phyloP scores from a whole-genome alignment of 371 early-diverging fungal genomes.

The Zopfochytrium polystomum region DNA sequence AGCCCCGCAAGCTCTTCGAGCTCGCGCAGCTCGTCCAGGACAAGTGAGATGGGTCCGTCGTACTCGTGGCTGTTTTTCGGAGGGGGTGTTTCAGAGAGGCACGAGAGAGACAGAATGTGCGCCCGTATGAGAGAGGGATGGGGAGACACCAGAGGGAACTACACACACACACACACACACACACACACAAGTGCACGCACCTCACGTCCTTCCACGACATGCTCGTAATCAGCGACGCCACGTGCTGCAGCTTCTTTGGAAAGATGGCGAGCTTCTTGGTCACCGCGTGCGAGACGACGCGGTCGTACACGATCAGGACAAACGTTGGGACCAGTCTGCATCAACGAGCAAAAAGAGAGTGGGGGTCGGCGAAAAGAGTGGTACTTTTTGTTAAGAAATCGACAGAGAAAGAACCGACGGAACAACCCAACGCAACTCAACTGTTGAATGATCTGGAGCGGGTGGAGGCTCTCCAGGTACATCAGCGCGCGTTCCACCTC shows the following conservation, averaged over 20 bases:
- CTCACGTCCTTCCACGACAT: constrained; percentile 58
- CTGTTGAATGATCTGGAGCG: constrained; percentile 64
- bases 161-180: no score
- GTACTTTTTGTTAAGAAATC: not conserved
- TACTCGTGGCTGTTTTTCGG: not conserved
- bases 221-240: constrained; percentile 38
- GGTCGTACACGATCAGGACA: constrained; percentile 66
- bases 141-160: no score
- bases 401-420: constrained; percentile 10
- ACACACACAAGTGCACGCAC: constrained; percentile 23
- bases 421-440: constrained; percentile 16
- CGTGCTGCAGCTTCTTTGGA: constrained; percentile 55
- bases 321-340: constrained; percentile 62
- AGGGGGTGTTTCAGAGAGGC: not conserved
- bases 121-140: no score
- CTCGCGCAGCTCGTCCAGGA: not conserved
- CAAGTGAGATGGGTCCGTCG: not conserved
- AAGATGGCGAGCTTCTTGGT: constrained; percentile 46
- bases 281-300: constrained; percentile 54
- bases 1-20: constrained; percentile 33
- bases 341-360: constrained; percentile 4
- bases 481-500: constrained; percentile 73
- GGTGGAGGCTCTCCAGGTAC: constrained; percentile 67
- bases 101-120: not conserved
- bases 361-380: not conserved